Base-by-base conservation (phyloP, 768 basidiomycete species). In the Kwoniella mangroviensis region DNA sequence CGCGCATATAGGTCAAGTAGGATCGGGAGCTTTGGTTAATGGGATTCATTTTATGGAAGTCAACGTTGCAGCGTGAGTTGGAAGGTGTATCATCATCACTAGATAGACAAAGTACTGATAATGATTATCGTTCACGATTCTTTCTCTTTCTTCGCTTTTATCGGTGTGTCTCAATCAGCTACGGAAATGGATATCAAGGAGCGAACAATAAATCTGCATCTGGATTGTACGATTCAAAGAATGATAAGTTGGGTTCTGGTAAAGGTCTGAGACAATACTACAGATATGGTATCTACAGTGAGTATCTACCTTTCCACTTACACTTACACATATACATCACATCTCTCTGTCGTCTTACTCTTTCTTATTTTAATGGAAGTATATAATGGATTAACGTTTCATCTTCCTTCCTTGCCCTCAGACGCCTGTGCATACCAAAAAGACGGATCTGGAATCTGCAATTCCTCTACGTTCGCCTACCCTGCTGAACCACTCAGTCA, bases 221-320 rank as follows among this genome's bases (percentile, higher is more conserved):
- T 21, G 79, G 80, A n/a, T 53, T 81, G 26, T 81, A 77, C 64
- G 67, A 77, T 64, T 67, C 76, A 42, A 71, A 74, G 55, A 75
- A 73, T 19, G 73, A 76, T 28, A n/a, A 67, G 11, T 61, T 83
- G 59, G 82, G 82, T 21, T 49, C 52, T 21, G 69, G 71, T 19
- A 66, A 68, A 40, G 81, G 82, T 43, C 57, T 81, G 58, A 72
- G 79, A 49, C 75, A 77, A 62, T 67, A 78, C 56, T 83, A 83
- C 75, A 69, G 79, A 66, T 83, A 78, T 67, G 79, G 79, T 54
- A 56, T 81, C 19, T 78, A 80, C 72, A 73, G 79, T 80, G 63
- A 69, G 79, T 80, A n/a, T n/a, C n/a, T n/a, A n/a, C n/a, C 24
- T 21, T 1, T 66, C 45, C 45, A 24, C n/a, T n/a, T n/a, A n/a